phyloP scores from a whole-genome alignment of 441 rosid species.

The Breynia disticha region DNA sequence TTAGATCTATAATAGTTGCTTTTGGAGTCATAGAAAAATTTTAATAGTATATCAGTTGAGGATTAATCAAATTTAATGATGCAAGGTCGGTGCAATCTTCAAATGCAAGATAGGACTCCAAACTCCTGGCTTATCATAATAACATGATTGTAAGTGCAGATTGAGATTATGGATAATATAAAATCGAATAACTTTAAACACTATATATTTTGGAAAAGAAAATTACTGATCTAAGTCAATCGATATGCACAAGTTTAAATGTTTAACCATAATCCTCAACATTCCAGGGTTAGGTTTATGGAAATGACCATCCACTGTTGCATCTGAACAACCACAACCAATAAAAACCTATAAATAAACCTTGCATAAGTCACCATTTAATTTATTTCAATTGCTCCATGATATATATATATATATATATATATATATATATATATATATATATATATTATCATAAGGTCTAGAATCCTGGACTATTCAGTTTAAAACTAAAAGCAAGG shows the following conservation, averaged over 20 bases:
- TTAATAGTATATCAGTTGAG: slow-evolving; percentile 43
- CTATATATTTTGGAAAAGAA: background rate
- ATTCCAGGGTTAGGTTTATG: slow-evolving; percentile 90
- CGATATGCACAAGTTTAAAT: slow-evolving; percentile 70
- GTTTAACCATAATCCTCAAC: slow-evolving; percentile 81
- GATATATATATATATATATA: too few relatives aligned
- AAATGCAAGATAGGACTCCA: slow-evolving; percentile 47
- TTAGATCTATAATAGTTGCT: slow-evolving; percentile 51
- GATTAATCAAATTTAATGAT: slow-evolving; percentile 41
- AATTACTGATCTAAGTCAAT: slow-evolving; percentile 66
- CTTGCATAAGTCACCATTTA: background rate
- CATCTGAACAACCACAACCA: slow-evolving; percentile 60
- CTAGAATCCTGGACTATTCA: too few relatives aligned
- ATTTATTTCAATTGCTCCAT: too few relatives aligned
- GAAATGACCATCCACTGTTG: slow-evolving; percentile 49
- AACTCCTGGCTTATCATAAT: slow-evolving; percentile 34
- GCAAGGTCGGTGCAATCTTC: slow-evolving; percentile 58
- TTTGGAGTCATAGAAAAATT: slow-evolving; percentile 49
- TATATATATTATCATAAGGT: too few relatives aligned
- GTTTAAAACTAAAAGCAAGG: too few relatives aligned
- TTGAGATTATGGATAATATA: background rate
- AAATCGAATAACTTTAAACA: background rate
- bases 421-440: too few relatives aligned
- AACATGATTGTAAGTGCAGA: background rate
- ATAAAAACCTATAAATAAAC: slow-evolving; percentile 56